A percentile compares a stretch with the other conserved stretches of the same genome.
Evolutionary conservation across 2,329 filamentous ascomycete species (phyloP).

Genomic region (Aschersonia sp.): DNA sequence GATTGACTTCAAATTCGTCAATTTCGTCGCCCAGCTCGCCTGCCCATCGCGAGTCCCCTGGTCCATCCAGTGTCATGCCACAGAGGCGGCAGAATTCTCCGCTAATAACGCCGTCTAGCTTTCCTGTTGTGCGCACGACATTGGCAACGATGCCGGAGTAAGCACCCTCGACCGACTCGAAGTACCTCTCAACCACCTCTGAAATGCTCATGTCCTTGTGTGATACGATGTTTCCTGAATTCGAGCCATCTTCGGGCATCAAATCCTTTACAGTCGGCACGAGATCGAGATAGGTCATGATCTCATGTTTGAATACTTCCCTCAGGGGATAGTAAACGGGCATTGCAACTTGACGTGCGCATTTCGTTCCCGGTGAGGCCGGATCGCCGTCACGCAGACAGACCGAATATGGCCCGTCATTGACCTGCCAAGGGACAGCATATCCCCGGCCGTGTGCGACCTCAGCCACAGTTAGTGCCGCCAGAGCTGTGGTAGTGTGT

Average conservation of each 20-base stretch:
- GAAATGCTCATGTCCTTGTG: conserved; percentile 78
- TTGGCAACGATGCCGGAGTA: conserved; percentile 91
- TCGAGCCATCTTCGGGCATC: conserved; percentile 21
- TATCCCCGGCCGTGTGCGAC: conserved; percentile 85
- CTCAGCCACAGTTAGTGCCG: conserved; percentile 71
- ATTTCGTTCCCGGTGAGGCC: conserved; percentile 5
- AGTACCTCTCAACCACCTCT: conserved; percentile 79
- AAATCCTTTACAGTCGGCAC: conserved; percentile 36
- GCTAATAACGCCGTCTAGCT: conserved; percentile 42
- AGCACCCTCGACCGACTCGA: conserved; percentile 62
- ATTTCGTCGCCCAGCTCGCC: conserved; percentile 39
- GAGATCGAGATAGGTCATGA: conserved; percentile 49
- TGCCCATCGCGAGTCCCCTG: conserved; percentile 48
- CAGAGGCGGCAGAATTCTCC: conserved; percentile 49
- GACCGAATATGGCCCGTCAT: conserved; percentile 47
- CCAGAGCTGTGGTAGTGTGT: conserved; percentile 75
- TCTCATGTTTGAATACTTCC: conserved; percentile 72
- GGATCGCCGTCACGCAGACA: conserved; percentile 12
- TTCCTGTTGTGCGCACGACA: conserved; percentile 82
- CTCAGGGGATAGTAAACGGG: conserved; percentile 65
- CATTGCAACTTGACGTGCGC: conserved; percentile 12
- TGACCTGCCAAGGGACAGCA: conserved; percentile 65
- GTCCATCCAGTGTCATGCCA: conserved; percentile 48
- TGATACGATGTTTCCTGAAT: conserved; percentile 32
- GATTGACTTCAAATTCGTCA: conserved; percentile 3